phyloP scores from a whole-genome alignment of 305 asterid species.

The Fraxinus nigra region DNA sequence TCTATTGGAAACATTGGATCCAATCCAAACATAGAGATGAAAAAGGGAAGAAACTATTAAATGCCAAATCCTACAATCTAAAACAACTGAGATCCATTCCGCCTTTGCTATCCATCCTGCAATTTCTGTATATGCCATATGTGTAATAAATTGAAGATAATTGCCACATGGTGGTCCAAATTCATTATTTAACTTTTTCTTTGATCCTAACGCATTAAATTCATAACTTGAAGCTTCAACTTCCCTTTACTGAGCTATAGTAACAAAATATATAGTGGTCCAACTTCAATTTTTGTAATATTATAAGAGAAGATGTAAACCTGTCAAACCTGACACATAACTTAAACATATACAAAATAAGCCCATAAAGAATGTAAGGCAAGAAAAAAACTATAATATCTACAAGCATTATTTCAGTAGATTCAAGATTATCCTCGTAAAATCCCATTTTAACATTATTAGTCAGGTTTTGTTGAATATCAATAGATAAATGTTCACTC shows the following conservation, averaged over 20 bases:
- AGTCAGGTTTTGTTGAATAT: not conserved
- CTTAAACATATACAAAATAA: not conserved
- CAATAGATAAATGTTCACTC: constrained; percentile 9
- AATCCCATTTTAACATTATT: not conserved
- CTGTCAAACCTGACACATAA: not conserved
- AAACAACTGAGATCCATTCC: not conserved
- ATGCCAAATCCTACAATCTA: not conserved
- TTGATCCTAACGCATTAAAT: not conserved
- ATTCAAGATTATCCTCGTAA: not conserved
- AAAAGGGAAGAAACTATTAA: not conserved
- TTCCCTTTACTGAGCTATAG: not conserved
- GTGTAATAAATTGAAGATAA: not conserved
- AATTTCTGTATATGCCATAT: not conserved
- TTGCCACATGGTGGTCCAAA: not conserved
- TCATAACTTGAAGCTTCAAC: not conserved
- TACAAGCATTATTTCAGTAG: not conserved
- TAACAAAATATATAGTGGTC: not conserved
- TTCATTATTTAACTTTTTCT: not conserved
- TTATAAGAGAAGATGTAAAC: not conserved
- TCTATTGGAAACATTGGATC: not conserved
- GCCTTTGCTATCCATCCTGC: not conserved
- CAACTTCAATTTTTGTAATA: not conserved
- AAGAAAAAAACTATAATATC: not conserved
- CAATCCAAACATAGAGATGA: not conserved
- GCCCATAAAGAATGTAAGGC: not conserved